Evolutionary conservation across 257 asterid genomes (phyloP), one percentile per base, ranked within the genome.

Genomic region (Capsicum baccatum): DNA sequence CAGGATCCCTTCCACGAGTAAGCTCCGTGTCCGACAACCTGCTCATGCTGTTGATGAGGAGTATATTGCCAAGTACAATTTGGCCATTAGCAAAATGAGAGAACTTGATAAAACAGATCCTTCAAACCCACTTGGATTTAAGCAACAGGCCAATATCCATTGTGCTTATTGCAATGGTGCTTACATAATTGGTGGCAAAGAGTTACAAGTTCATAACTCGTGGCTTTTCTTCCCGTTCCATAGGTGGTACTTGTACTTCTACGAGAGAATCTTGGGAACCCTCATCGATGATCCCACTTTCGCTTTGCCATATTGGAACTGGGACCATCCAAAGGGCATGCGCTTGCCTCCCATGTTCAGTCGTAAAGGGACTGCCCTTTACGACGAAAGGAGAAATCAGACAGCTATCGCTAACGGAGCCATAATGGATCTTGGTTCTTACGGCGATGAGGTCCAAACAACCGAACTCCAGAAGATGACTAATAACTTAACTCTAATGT

Each of bases 241-340:
- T n/a, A 83, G 88, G 35, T 86, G 86, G 88, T 86, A 86, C 79
- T 5, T 86, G 8, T 86, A 86, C 68, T 83, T 86, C 58, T 50
- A 78, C 26, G 86, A 86, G 56, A 83, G 80, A 69, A 83, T 86
- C 13, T 62, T 85, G 68, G 76, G 39, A 2, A 21, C 64, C 12
- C 6, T 86, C 17, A 39, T 86, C 0, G 42, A 57, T 15, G 88
- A 86, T 47, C 86, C 84, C 5, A 83, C 88, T 7, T 86, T 86
- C 6, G 82, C 79, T 35, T 13, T 83, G 14, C 76, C 76, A 15
- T 68, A 14, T 15, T 68, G 76, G 76, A 68, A 68, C 8, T 68
- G 76, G 76, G 81, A 86, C 52, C 48, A 78, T 14, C 79, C 85
- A 17, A 60, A 35, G 9, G 88, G 88, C 7, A 86, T 83, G 88